Base-by-base conservation (phyloP, 805 yeast species). In the Suhomyces xylopsoci region DNA sequence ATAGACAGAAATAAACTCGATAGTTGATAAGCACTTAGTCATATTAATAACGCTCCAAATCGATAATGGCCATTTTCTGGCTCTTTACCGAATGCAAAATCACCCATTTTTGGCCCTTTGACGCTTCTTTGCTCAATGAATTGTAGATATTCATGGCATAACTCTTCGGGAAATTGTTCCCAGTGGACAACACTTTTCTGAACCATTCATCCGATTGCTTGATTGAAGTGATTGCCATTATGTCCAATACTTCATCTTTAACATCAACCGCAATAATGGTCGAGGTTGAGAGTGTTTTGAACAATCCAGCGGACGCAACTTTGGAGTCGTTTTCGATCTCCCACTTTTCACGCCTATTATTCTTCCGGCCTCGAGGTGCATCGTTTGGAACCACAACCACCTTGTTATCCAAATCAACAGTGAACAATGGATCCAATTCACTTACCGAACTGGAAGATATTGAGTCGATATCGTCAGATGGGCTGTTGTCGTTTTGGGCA, bases 231-330 rank as follows among this genome's bases (percentile, higher is more conserved):
- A 86, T 80, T 12, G 88, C 78, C 40, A 93, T 88, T 80, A 91
- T 88, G 48, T 91, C 93, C 55, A 94, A 67, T 2, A 90, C 88
- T 55, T 91, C 97, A 59, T 90, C 96, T 55, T 86, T 79, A 3
- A 82, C 83, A 64, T 93, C 98, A 32, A 93, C 82, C 0, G 87
- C 81, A 46, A 91, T 76, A 0, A 93, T 81, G 0, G 97, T 93
- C 0, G 94, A 85, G 20, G 73, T 69, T 0, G 85, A 75, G 40
- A 93, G 66, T 9, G 74, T 77, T 48, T 78, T 77, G 41, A 90
- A 64, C 46, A 86, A 73, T 3, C 71, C 64, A 1, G 79, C 77
- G 0, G 88, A 78, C 0, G 88, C 87, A 51, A 80, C 77, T 55
- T 81, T 81, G 0, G 96, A 82, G 51, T 81, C 84, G 55, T 88